Evolutionary conservation across 2,329 filamentous ascomycete species (phyloP).

Genomic region (Aspergillus sp.): DNA sequence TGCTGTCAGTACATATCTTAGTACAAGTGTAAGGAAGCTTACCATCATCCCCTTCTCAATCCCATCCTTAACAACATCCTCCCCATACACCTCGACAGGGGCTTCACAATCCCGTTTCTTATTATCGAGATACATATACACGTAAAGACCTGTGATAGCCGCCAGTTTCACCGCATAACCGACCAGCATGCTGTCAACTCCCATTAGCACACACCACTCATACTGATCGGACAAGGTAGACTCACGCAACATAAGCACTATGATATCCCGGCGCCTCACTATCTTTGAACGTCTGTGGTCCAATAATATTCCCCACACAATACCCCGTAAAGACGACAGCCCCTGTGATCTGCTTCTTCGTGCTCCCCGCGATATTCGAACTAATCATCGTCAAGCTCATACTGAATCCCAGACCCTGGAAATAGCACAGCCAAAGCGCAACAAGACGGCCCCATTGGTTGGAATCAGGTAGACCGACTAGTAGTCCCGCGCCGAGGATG

Average conservation of each 20-base stretch:
- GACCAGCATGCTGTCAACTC: constrained; percentile 44
- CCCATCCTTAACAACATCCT: constrained; percentile 39
- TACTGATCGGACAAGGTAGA: neutral
- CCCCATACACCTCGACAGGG: constrained; percentile 29
- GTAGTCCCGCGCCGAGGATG: constrained; percentile 46
- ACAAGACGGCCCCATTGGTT: constrained; percentile 55
- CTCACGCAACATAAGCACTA: constrained; percentile 23
- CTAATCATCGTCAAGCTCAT: constrained; percentile 49
- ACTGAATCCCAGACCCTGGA: constrained; percentile 49
- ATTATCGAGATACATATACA: constrained; percentile 52
- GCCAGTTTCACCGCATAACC: constrained; percentile 50
- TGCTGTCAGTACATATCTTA: neutral
- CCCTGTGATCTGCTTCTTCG: constrained; percentile 49
- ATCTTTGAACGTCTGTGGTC: constrained; percentile 48
- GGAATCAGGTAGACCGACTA: constrained; percentile 45
- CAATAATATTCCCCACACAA: constrained; percentile 50
- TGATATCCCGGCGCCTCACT: constrained; percentile 46
- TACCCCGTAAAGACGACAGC: constrained; percentile 49
- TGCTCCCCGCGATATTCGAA: constrained; percentile 49
- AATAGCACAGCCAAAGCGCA: constrained; percentile 52
- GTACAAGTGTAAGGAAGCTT: constrained; percentile 5
- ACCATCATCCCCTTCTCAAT: constrained; percentile 50
- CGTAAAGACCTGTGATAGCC: constrained; percentile 45
- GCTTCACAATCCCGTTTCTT: constrained; percentile 47
- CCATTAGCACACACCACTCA: constrained; percentile 1